These are phyloP conservation scores for Salvia rosmarinus DNA, from an alignment of 257 asterid genomes.

Conservation along the genomic window DNA sequence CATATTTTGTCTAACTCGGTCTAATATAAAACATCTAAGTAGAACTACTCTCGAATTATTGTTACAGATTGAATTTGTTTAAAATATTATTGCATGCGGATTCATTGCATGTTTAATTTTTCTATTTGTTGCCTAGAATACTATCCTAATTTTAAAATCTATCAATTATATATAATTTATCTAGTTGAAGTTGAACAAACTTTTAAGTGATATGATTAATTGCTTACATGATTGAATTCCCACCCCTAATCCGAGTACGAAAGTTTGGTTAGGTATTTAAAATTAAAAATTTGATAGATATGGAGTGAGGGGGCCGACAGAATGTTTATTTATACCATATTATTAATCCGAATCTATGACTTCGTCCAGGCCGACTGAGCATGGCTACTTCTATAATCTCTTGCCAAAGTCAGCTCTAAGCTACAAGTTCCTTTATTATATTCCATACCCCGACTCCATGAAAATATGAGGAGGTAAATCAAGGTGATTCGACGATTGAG, in stretches of 20 bases:
- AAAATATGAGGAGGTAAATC: too few relatives aligned
- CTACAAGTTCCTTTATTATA: neutral
- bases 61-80: too few relatives aligned
- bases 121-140: too few relatives aligned
- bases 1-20: neutral
- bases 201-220: neutral
- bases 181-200: neutral
- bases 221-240: neutral
- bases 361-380: conserved; percentile 2
- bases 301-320: neutral
- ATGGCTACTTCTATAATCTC: neutral
- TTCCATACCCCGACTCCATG: too few relatives aligned
- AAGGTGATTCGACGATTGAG: too few relatives aligned
- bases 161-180: too few relatives aligned
- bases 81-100: too few relatives aligned
- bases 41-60: too few relatives aligned
- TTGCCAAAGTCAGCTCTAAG: conserved; percentile 24
- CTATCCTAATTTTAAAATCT: too few relatives aligned
- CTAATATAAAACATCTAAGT: too few relatives aligned
- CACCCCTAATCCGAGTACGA: neutral
- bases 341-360: conserved; percentile 8
- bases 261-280: too few relatives aligned
- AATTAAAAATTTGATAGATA: neutral
- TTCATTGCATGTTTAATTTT: too few relatives aligned
- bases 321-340: neutral